Percentiles rank a stretch among this genome's conserved stretches.
Conservation (phyloP, 768 basidiomycete genomes). For the Infundibulicybe gibba region DNA sequence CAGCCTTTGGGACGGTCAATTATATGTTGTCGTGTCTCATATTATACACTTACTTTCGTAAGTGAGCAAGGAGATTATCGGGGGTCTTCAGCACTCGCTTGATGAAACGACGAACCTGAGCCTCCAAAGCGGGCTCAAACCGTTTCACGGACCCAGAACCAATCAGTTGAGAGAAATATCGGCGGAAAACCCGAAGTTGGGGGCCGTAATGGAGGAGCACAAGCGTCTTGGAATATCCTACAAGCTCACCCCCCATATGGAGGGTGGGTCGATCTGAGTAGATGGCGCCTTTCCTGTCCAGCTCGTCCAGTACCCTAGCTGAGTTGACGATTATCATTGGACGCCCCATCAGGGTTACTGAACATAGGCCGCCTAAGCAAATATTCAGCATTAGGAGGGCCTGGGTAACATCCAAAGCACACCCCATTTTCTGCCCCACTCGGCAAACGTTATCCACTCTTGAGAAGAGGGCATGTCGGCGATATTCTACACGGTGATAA, state of each 20-base stretch:
- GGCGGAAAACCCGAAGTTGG: conserved; percentile 40
- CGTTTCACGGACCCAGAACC: conserved; percentile 21
- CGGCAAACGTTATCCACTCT: conserved; percentile 45
- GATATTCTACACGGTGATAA: conserved; percentile 31
- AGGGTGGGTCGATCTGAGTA: conserved; percentile 47
- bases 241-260: conserved; percentile 47
- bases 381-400: background rate
- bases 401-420: conserved; percentile 5
- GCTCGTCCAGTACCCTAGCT: conserved; percentile 34
- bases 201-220: conserved; percentile 40
- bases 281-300: conserved; percentile 43
- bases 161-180: conserved; percentile 36
- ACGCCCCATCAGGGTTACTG: conserved; percentile 38
- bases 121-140: conserved; percentile 27
- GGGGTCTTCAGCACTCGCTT: conserved; percentile 28
- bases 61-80: conserved; percentile 24
- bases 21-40: too few species aligned
- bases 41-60: conserved; percentile 35
- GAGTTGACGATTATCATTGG: conserved; percentile 48
- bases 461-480: conserved; percentile 39
- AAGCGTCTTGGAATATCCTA: conserved; percentile 45
- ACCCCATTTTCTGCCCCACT: conserved; percentile 55
- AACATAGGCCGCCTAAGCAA: conserved; percentile 30
- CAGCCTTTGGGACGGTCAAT: conserved; percentile 22
- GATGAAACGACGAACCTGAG: conserved; percentile 32